Evolutionary conservation across 306 rosid genomes (phyloP).

Genomic region (Hippophae gyantsensis): DNA sequence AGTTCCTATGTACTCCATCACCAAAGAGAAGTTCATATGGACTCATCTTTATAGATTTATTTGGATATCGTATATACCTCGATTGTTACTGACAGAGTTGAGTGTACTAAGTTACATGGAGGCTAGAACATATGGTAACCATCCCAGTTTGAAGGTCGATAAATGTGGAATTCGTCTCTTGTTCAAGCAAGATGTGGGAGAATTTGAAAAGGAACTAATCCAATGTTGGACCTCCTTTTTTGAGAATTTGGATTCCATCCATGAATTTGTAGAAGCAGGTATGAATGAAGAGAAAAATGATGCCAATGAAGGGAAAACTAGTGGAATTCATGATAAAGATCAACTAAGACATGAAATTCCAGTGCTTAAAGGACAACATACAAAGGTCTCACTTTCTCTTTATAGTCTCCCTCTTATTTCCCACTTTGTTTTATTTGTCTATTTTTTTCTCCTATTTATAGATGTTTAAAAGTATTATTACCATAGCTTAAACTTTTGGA

Average conservation of each 20-base stretch:
- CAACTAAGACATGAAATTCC: not conserved
- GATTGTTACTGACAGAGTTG: not conserved
- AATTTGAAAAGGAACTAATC: not conserved
- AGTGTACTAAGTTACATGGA: not conserved
- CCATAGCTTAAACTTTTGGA: too few species aligned
- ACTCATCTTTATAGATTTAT: slow-evolving; percentile 8
- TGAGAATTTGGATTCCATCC: slow-evolving; percentile 1
- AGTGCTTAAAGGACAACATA: too few species aligned
- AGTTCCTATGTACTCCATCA: not conserved
- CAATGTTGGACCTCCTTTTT: slow-evolving; percentile 8
- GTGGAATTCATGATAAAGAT: not conserved
- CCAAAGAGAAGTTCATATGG: slow-evolving; percentile 7
- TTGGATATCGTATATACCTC: slow-evolving; percentile 25
- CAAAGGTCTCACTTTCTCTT: too few species aligned
- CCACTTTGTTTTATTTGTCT: too few species aligned
- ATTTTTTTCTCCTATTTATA: too few species aligned
- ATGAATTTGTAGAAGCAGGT: not conserved
- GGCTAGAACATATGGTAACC: not conserved
- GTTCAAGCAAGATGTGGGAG: slow-evolving; percentile 8
- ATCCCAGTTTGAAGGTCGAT: not conserved
- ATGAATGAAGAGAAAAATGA: not conserved
- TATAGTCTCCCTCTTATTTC: too few species aligned
- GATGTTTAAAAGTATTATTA: too few species aligned
- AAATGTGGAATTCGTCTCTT: slow-evolving; percentile 1
- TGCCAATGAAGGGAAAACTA: not conserved